These are phyloP conservation scores for Diplodia sapinea DNA, from an alignment of 2,329 filamentous ascomycete genomes.

Conservation along the genomic window DNA sequence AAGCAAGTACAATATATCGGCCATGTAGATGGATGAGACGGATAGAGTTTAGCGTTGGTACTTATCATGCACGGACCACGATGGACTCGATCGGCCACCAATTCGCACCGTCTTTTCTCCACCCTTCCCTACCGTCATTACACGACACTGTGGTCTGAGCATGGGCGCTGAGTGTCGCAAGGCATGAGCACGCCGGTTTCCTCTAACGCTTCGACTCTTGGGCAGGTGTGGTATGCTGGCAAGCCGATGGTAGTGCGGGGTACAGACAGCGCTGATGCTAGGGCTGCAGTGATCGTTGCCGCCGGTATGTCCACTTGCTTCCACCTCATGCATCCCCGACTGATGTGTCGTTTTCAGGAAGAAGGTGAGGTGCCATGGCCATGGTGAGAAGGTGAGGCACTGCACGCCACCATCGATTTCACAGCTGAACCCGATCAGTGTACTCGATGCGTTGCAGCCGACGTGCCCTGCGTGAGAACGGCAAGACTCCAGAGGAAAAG, in stretches of 20 bases:
- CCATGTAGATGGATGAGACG: too few relatives aligned
- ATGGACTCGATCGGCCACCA: too few relatives aligned
- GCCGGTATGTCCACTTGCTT: background rate
- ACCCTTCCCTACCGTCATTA: background rate
- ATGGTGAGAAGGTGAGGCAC: background rate
- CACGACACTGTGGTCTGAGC: background rate
- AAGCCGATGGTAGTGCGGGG: background rate
- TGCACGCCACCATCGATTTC: background rate
- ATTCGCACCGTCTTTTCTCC: background rate
- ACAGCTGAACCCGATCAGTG: background rate
- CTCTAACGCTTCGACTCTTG: background rate
- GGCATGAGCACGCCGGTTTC: background rate
- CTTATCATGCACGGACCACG: too few relatives aligned
- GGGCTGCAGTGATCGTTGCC: conserved; percentile 5
- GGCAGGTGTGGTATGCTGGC: conserved; percentile 3
- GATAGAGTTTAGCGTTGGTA: too few relatives aligned
- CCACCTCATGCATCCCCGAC: background rate
- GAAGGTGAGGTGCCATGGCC: conserved; percentile 1
- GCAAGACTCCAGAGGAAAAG: background rate
- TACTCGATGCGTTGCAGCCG: conserved; percentile 2
- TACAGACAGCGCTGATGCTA: background rate
- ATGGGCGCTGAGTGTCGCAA: background rate
- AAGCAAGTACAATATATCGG: too few relatives aligned
- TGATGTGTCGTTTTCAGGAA: background rate
- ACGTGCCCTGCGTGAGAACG: background rate